A percentile compares a stretch with the other conserved stretches of the same genome.
phyloP scores from a whole-genome alignment of 768 basidiomycete species.

The Pholiota molesta region DNA sequence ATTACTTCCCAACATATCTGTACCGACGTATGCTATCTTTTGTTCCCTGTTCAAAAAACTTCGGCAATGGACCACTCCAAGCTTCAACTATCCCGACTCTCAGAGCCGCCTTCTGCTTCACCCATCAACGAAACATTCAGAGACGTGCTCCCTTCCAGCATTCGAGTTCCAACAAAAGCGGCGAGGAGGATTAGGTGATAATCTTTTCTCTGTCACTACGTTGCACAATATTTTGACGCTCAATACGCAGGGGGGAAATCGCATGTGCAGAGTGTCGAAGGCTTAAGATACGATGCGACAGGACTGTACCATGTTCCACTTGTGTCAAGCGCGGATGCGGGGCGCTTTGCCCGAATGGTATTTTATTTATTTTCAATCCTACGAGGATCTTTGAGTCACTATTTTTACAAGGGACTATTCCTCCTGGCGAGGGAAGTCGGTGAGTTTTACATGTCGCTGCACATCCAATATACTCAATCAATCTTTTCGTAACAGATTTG shows the following conservation, averaged over 20 bases:
- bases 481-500: conserved; percentile 38
- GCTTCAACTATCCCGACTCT: neutral
- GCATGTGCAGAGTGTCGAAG: conserved; percentile 48
- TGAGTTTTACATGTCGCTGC: conserved; percentile 22
- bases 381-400: neutral
- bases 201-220: conserved; percentile 10
- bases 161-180: conserved; percentile 34
- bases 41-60: neutral
- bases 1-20: neutral
- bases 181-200: conserved; percentile 41
- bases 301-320: conserved; percentile 46
- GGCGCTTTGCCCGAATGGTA: conserved; percentile 56
- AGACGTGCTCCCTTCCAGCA: conserved; percentile 14
- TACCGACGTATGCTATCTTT: conserved; percentile 7
- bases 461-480: neutral
- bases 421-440: conserved; percentile 59
- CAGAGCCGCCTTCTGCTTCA: neutral
- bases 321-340: conserved; percentile 55
- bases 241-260: conserved; percentile 38
- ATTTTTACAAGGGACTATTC: conserved; percentile 44
- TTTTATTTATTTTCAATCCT: conserved; percentile 5
- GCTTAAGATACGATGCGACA: conserved; percentile 45
- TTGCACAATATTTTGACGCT: conserved; percentile 1
- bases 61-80: conserved; percentile 1
- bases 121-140: conserved; percentile 4